Evolutionary conservation across 495 filamentous ascomycete species (phyloP).

Genomic region (Aspergillus sclerotiicarbonarius): DNA sequence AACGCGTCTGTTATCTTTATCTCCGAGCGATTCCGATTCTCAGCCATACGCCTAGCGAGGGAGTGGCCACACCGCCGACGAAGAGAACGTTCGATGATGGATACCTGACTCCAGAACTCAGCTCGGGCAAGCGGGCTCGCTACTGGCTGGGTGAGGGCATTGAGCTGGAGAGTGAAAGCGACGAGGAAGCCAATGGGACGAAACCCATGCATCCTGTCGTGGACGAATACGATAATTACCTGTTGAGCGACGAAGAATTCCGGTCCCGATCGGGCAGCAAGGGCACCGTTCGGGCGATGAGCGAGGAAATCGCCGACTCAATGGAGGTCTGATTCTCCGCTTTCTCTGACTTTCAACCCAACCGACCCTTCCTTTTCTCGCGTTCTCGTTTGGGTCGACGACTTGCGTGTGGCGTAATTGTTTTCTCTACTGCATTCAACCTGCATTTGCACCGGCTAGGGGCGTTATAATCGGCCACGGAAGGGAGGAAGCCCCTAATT

Average conservation of each 20-base stretch:
- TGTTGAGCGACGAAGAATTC: slow-evolving; percentile 46
- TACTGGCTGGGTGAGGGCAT: slow-evolving; percentile 77
- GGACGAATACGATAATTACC: slow-evolving; percentile 43
- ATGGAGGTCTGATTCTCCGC: slow-evolving; percentile 58
- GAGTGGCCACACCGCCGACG: slow-evolving; percentile 41
- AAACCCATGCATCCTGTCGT: slow-evolving; percentile 15
- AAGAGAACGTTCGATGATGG: slow-evolving; percentile 50
- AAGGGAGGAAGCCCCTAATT: slow-evolving; percentile 14
- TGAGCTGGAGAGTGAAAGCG: slow-evolving; percentile 44
- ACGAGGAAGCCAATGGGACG: slow-evolving; percentile 42
- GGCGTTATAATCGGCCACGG: slow-evolving; percentile 21
- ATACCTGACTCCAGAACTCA: slow-evolving; percentile 47
- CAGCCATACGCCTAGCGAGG: slow-evolving; percentile 58
- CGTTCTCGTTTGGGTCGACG: slow-evolving; percentile 6
- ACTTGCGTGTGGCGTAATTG: slow-evolving; percentile 3
- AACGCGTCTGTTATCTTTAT: slow-evolving; percentile 94
- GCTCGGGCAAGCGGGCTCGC: slow-evolving; percentile 71
- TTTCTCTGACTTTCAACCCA: slow-evolving; percentile 1
- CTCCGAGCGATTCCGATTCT: slow-evolving; percentile 81
- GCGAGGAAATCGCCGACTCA: slow-evolving; percentile 67
- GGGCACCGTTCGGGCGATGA: slow-evolving; percentile 62
- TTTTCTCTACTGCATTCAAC: slow-evolving; percentile 23
- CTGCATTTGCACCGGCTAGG: slow-evolving; percentile 21
- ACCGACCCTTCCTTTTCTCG: slow-evolving; percentile 8
- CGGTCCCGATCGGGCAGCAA: slow-evolving; percentile 37